Percentiles rank a stretch among this genome's conserved stretches.
Evolutionary conservation across 2,329 filamentous ascomycete genomes (phyloP).

Genomic region (Torrubiellomyces zombiae): DNA sequence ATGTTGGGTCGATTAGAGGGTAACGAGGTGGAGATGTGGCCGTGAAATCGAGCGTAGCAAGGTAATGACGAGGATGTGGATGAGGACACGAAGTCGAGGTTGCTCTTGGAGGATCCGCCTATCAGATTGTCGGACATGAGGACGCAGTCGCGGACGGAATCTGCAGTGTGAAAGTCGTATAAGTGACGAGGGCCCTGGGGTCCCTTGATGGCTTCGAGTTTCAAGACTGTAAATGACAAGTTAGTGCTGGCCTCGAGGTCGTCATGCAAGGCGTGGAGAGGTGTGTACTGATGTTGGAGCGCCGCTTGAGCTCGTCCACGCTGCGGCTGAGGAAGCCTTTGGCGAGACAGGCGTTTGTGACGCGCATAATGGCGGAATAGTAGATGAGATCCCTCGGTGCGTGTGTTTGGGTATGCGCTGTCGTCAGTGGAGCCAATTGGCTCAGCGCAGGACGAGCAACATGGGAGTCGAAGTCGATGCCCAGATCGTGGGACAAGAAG

Average conservation of each 20-base stretch:
- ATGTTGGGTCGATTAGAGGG: conserved; percentile 59
- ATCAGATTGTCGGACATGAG: conserved; percentile 77
- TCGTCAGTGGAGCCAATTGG: conserved; percentile 11
- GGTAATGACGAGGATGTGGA: conserved; percentile 7
- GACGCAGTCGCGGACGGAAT: conserved; percentile 40
- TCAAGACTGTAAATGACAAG: conserved; percentile 39
- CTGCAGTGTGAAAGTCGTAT: conserved; percentile 40
- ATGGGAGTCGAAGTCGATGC: too few species aligned
- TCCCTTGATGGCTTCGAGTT: conserved; percentile 50
- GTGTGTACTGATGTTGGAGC: conserved; percentile 34
- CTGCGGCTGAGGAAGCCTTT: conserved; percentile 42
- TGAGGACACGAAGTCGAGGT: conserved; percentile 44
- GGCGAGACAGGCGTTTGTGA: conserved; percentile 23
- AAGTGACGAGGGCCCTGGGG: conserved; percentile 48
- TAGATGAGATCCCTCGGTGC: conserved; percentile 3
- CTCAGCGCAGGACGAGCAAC: conserved; percentile 10
- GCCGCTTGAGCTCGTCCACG: conserved; percentile 41
- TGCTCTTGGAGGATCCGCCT: conserved; percentile 65
- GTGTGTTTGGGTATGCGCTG: conserved; percentile 1
- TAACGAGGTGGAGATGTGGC: conserved; percentile 71
- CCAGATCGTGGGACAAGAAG: too few species aligned
- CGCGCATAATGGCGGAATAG: conserved; percentile 24
- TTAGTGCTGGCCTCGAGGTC: too few species aligned
- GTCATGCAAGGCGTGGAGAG: background rate
- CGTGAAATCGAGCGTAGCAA: conserved; percentile 65